Percentiles rank a stretch among this genome's conserved stretches.
These are phyloP conservation scores for Chrysoporthe deuterocubensis DNA, from an alignment of 2,329 filamentous ascomycete genomes.

Conservation along the genomic window DNA sequence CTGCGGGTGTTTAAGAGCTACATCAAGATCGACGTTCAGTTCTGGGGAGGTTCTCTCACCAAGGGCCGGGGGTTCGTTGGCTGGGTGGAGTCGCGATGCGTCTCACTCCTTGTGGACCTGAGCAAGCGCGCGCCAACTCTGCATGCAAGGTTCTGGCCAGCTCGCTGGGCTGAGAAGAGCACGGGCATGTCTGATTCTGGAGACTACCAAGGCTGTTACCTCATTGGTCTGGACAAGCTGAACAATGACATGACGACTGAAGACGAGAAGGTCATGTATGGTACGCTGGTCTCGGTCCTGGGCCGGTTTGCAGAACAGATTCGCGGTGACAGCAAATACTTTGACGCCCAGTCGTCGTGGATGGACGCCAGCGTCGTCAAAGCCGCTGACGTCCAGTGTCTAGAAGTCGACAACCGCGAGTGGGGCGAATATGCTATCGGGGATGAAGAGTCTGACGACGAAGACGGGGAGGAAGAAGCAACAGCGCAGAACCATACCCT, in stretches of 20 bases:
- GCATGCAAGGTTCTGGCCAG: constrained; percentile 65
- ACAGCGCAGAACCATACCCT: constrained; percentile 8
- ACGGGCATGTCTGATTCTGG: constrained; percentile 33
- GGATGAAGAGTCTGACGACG: constrained; percentile 46
- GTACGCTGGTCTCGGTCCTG: constrained; percentile 48
- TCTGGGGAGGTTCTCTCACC: constrained; percentile 63
- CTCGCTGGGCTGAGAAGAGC: constrained; percentile 53
- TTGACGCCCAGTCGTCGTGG: constrained; percentile 54
- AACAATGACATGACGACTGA: constrained; percentile 40
- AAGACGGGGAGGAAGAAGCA: constrained; percentile 43
- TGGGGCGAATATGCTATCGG: constrained; percentile 53
- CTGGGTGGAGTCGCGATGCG: constrained; percentile 66
- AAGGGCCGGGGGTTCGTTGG: constrained; percentile 61
- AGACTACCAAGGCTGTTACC: constrained; percentile 64
- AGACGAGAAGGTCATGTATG: constrained; percentile 47
- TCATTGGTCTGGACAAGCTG: constrained; percentile 58
- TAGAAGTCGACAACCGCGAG: constrained; percentile 51
- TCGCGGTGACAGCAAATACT: constrained; percentile 50
- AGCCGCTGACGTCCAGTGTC: constrained; percentile 43
- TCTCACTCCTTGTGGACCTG: constrained; percentile 62
- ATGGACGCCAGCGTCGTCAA: constrained; percentile 48
- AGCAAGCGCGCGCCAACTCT: constrained; percentile 55
- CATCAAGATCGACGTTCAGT: constrained; percentile 64
- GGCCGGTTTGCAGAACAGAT: constrained; percentile 55
- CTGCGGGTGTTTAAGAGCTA: constrained; percentile 57